These are phyloP conservation scores for Fusarium cicatricum DNA, from an alignment of 2,329 filamentous ascomycete genomes.

Conservation along the genomic window DNA sequence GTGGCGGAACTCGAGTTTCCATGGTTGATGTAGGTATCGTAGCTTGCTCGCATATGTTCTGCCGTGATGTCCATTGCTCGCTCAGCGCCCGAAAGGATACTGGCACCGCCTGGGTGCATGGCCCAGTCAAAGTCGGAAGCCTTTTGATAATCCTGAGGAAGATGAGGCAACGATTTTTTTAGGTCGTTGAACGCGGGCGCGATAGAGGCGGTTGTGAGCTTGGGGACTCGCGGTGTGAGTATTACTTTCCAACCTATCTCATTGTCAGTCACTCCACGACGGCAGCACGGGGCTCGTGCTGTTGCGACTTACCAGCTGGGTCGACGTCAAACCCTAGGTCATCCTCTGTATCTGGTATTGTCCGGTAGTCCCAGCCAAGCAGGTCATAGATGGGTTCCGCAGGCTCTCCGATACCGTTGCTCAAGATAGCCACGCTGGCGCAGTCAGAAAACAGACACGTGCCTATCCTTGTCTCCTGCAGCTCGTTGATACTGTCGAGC, in stretches of 20 bases:
- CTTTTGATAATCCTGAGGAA: conserved; percentile 54
- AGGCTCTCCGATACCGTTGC: conserved; percentile 65
- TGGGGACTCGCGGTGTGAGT: conserved; percentile 67
- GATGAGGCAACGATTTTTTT: conserved; percentile 54
- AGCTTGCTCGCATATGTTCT: conserved; percentile 74
- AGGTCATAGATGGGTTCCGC: conserved; percentile 63
- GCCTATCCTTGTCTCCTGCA: conserved; percentile 70
- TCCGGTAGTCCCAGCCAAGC: conserved; percentile 70
- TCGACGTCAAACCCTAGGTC: conserved; percentile 73
- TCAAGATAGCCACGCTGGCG: conserved; percentile 70
- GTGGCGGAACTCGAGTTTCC: conserved; percentile 77
- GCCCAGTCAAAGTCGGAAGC: conserved; percentile 75
- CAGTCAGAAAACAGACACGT: conserved; percentile 75
- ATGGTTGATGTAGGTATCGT: conserved; percentile 72
- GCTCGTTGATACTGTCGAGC: conserved; percentile 66
- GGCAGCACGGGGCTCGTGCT: too few relatives aligned
- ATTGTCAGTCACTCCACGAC: conserved; percentile 21
- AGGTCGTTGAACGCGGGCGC: conserved; percentile 63
- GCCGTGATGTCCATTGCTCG: conserved; percentile 63
- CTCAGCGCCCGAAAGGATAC: conserved; percentile 71
- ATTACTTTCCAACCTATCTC: conserved; percentile 70
- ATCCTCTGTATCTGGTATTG: conserved; percentile 67
- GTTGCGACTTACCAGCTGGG: conserved; percentile 58
- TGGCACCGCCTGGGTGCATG: conserved; percentile 73
- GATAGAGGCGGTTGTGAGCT: conserved; percentile 61